Evolutionary conservation across 129 eudicot species (phyloP).

Genomic region (Chrysanthemum seticuspe): DNA sequence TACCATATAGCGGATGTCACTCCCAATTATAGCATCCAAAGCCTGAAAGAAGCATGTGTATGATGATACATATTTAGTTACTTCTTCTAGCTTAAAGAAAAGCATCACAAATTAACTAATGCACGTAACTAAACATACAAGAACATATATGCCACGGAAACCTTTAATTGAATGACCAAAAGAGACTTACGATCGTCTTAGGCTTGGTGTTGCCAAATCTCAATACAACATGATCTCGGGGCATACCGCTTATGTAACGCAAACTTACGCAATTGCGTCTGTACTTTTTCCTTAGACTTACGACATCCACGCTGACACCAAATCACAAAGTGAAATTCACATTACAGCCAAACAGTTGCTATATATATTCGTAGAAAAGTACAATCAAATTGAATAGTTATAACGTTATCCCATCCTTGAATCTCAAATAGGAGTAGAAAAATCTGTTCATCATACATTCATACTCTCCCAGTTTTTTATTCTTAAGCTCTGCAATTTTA

Average conservation of each 20-base stretch:
- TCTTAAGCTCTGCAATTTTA: too few species aligned
- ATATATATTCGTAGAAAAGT: too few species aligned
- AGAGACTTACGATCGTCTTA: constrained; percentile 51
- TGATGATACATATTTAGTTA: too few species aligned
- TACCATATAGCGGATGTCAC: constrained; percentile 73
- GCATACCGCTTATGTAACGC: too few species aligned
- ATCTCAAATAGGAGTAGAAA: too few species aligned
- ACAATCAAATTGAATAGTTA: too few species aligned
- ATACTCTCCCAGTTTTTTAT: too few species aligned
- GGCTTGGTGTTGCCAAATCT: constrained; percentile 63
- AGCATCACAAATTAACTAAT: neutral
- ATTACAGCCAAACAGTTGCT: too few species aligned
- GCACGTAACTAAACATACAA: neutral
- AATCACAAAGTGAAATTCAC: too few species aligned
- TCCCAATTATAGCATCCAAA: constrained; percentile 53
- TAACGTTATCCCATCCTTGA: too few species aligned
- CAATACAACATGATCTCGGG: constrained; percentile 56
- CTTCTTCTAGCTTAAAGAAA: constrained; percentile 8
- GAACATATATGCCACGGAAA: too few species aligned
- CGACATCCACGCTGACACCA: constrained; percentile 15
- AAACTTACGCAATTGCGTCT: constrained; percentile 51
- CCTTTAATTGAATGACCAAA: neutral
- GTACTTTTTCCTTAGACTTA: constrained; percentile 69
- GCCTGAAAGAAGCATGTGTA: constrained; percentile 35
- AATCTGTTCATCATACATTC: too few species aligned